Base-by-base conservation (phyloP, 2,329 filamentous ascomycete genomes). In the Aspergillus uvarum region DNA sequence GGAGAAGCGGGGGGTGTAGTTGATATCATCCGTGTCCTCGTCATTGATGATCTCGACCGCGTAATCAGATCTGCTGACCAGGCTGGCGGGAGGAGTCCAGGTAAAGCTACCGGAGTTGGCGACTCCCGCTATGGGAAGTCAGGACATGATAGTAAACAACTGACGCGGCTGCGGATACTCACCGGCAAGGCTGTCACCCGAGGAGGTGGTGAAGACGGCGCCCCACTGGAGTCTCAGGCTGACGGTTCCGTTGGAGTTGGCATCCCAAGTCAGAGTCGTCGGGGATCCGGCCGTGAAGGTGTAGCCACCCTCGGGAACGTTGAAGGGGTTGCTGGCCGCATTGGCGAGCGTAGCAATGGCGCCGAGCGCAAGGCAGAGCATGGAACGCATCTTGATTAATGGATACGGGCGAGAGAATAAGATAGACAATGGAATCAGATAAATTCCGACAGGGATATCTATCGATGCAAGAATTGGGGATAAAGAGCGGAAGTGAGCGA, bases 11-110 rank as follows among this genome's bases (percentile, higher is more conserved):
- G 80, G 79, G 38, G 79, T 80, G 77, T 81, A 85, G 78, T 85
- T 85, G 71, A 73, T 75, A 61, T 78, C 68, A 52, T 55, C 60
- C 8, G 74, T 52, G 72, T 84, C 67, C 6, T 65, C 64, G 65
- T 83, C 82, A 65, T 76, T 73, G 68, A 83, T 72, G 67, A 85
- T 85, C 68, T 83, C 76, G 63, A 85, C 73, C 59, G 81, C 80
- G 77, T 84, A 85, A 69, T 81, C 76, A 44, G 72, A 72, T 64
- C 79, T 76, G 54, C 76, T 73, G 50, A 74, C 73, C 58, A 81
- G 71, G 59, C 73, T 66, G 52, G 69, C 58, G 22, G 79, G 75
- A 5, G 81, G 76, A 35, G 71, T 72, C 77, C 82, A 84, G 59
- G 77, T 79, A 74, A 76, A 84, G 62, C 70, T 76, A 59, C 82